phyloP scores from a whole-genome alignment of 1,284 basidiomycete genomes.

The Rhodofomes roseus region DNA sequence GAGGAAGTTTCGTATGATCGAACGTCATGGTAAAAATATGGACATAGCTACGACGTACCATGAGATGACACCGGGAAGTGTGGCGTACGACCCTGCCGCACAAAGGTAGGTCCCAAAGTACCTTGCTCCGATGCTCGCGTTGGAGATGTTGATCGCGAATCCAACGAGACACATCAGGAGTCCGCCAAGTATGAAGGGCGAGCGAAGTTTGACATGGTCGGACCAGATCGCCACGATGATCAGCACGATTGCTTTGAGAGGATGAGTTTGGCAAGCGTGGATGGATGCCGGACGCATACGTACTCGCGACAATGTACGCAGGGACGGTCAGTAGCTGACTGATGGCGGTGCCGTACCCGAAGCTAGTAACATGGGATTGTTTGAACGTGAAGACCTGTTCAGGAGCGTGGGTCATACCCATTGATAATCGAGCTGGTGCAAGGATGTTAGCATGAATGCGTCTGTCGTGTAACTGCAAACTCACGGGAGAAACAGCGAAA shows the following conservation, averaged over 20 bases:
- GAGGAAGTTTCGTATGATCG: slow-evolving; percentile 28
- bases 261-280: background rate
- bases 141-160: slow-evolving; percentile 61
- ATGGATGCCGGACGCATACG: background rate
- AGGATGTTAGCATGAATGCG: background rate
- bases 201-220: slow-evolving; percentile 54
- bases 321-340: slow-evolving; percentile 70
- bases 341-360: slow-evolving; percentile 52
- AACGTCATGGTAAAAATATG: no score
- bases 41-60: slow-evolving; percentile 57
- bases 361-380: slow-evolving; percentile 33
- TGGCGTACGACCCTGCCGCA: slow-evolving; percentile 56
- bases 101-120: slow-evolving; percentile 68
- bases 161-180: slow-evolving; percentile 54
- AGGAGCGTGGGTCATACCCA: slow-evolving; percentile 26
- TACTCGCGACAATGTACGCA: slow-evolving; percentile 56
- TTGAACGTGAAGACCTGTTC: background rate
- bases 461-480: background rate
- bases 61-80: slow-evolving; percentile 61
- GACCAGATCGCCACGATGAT: slow-evolving; percentile 53
- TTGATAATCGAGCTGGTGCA: slow-evolving; percentile 60
- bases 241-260: slow-evolving; percentile 44
- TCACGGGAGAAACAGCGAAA: slow-evolving; percentile 22
- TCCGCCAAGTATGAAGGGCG: slow-evolving; percentile 55
- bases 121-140: slow-evolving; percentile 46